Base-by-base conservation (phyloP, 2,329 filamentous ascomycete species). In the Zarea fungicola region DNA sequence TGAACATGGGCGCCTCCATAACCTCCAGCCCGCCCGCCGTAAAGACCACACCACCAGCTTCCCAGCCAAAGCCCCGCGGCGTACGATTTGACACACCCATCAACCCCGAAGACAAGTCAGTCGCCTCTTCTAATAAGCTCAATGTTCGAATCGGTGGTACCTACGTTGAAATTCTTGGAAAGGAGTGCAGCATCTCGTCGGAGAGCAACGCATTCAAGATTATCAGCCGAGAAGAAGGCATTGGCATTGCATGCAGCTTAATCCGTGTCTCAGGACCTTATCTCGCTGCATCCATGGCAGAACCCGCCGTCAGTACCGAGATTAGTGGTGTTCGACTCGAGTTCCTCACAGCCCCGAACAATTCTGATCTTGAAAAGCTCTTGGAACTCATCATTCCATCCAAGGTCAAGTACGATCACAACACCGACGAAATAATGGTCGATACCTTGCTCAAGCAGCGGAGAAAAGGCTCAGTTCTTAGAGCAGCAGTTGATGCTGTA, bases 371-470 rank as follows among this genome's bases (percentile, higher is more conserved):
- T 0, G 86, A 91, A 59, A 81, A 84, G 28, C 75, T 99, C 2
- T 71, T 99, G 0, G 85, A 87, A 45, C 76, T 99, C 44, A 87
- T 99, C 48, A 95, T 87, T 6, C 95, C 93, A 0, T 96, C 91
- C 0, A 93, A 90, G 55, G 83, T 93, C 64, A 89, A 91, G 54
- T 96, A 93, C 58, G 77, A 84, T 55, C 85, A 92, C 52, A 82
- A 84, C 40, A 87, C 95, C 52, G 89, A 96, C 58, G 92, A 97
- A 59, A 95, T 99, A 52, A 84, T 99, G 75, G 80, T 99, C 19
- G 92, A 97, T 58, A 96, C 89, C 0, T 74, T 99, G 1, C 70
- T 97, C 13, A 79, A 88, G 19, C 93, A 99, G 64, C 77, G 93
- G 52, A 80, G 85, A 46, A 92, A 96, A 65, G 93, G 92, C 0